Evolutionary conservation across 192 early-diverging fungal species (phyloP).

Genomic region (Podochytrium sp.): DNA sequence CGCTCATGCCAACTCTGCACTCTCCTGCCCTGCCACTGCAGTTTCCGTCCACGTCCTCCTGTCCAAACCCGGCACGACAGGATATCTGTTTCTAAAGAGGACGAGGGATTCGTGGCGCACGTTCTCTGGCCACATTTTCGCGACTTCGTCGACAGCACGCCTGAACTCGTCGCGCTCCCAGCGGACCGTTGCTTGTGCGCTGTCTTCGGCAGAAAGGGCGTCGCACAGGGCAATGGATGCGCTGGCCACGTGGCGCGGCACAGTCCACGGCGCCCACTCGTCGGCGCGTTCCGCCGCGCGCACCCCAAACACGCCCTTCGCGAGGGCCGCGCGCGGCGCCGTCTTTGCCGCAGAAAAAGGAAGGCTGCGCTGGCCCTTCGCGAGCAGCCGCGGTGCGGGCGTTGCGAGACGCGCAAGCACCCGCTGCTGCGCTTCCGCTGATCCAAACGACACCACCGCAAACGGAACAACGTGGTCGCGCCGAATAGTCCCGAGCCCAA

Average conservation of each 20-base stretch:
- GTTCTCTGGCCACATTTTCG: constrained; percentile 39
- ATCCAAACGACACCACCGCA: constrained; percentile 44
- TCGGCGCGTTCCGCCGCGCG: neutral
- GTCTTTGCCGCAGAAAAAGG: constrained; percentile 27
- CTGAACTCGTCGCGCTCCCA: constrained; percentile 56
- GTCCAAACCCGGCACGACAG: constrained; percentile 45
- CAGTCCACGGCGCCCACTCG: constrained; percentile 34
- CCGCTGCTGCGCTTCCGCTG: neutral
- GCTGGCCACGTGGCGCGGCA: constrained; percentile 36
- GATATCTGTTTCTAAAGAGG: constrained; percentile 42
- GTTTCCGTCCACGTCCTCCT: constrained; percentile 25
- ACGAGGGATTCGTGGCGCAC: constrained; percentile 41
- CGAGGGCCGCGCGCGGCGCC: neutral
- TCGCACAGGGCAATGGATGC: neutral
- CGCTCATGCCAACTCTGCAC: too few relatives aligned
- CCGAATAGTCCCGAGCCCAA: constrained; percentile 34
- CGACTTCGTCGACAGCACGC: constrained; percentile 31
- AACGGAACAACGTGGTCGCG: constrained; percentile 61
- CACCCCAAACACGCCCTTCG: constrained; percentile 1
- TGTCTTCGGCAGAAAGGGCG: neutral
- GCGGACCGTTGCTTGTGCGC: constrained; percentile 23
- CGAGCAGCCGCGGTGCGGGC: neutral
- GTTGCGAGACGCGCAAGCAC: too few relatives aligned
- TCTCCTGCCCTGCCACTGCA: too few relatives aligned
- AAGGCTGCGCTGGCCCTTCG: neutral